Evolutionary conservation across 768 basidiomycete species (phyloP), one percentile per base, ranked within the genome.

Genomic region (Phaeotremella skinneri): DNA sequence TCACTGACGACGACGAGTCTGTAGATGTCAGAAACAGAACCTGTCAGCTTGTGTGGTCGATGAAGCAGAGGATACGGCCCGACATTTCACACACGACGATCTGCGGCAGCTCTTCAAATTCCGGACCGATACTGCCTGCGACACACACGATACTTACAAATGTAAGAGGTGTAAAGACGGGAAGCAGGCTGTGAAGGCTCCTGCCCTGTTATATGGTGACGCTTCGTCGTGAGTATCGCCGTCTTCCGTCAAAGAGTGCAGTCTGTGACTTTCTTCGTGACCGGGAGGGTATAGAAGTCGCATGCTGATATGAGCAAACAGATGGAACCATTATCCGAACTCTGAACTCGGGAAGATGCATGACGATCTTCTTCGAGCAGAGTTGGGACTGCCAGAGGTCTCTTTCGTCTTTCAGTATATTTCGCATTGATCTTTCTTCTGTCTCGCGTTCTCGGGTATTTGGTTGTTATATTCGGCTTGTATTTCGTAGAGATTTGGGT

Each of bases 111-210:
- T 99, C 42, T 99, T 99, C 81, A 81, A 84, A 32, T 93, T 92
- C 80, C 91, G 93, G 56, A 87, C 91, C 66, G 79, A 84, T 48
- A 93, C 91, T 4, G 75, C 85, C 9, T 91, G 89, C 68, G 91
- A 98, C 73, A 98, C 96, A 31, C 96, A 99, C 68, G 94, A 98
- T 72, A 93, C 91, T 6, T 98, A 94, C 83, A 98, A 98, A 78
- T 78, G 77, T 59, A 77, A 76, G 58, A 60, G 77, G 25, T 94
- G 91, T 77, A 87, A 84, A 78, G 81, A 91, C 62, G 91, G 91
- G 20, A 87, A 83, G 68, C 96, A 98, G 75, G 71, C 82, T 43
- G 81, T 84, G 69, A 97, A 94, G 77, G 81, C 90, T 2, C 85
- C 87, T 1, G 92, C 90, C 0, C 75, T 98, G 69, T 75, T 99